These are phyloP conservation scores for Tulasnella sp. DNA, from an alignment of 768 basidiomycete species.

Conservation along the genomic window DNA sequence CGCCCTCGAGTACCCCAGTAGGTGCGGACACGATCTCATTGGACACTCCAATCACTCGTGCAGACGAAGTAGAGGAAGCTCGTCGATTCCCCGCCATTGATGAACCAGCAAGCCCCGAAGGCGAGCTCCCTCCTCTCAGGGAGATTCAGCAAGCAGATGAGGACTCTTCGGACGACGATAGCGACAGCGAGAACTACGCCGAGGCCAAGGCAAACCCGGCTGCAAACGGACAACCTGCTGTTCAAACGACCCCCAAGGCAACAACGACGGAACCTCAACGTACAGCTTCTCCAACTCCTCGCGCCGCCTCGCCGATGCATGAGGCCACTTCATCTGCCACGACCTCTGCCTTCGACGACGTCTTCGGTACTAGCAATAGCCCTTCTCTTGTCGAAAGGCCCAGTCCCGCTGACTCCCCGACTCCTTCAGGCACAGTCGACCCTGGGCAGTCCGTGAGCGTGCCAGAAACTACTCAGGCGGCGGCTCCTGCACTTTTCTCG, in stretches of 20 bases:
- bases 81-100: constrained; percentile 28
- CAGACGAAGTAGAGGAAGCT: not conserved
- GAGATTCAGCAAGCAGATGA: constrained; percentile 35
- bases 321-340: constrained; percentile 34
- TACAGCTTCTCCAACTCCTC: constrained; percentile 31
- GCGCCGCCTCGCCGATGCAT: constrained; percentile 38
- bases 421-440: constrained; percentile 15
- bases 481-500: not conserved
- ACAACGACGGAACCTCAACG: constrained; percentile 15
- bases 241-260: constrained; percentile 29
- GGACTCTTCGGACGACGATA: constrained; percentile 30
- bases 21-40: not conserved
- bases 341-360: constrained; percentile 43
- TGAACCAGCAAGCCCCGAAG: not conserved
- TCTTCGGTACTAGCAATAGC: constrained; percentile 49
- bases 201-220: constrained; percentile 13
- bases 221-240: constrained; percentile 25
- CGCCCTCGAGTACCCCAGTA: not conserved
- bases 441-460: not conserved
- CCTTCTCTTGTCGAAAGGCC: constrained; percentile 14
- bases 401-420: constrained; percentile 8
- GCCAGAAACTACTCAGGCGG: not conserved
- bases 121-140: constrained; percentile 33
- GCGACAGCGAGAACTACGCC: constrained; percentile 20
- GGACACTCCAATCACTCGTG: not conserved